Evolutionary conservation across 2,329 filamentous ascomycete genomes (phyloP), one percentile per base, ranked within the genome.

Genomic region (Penicillium corylophilum): DNA sequence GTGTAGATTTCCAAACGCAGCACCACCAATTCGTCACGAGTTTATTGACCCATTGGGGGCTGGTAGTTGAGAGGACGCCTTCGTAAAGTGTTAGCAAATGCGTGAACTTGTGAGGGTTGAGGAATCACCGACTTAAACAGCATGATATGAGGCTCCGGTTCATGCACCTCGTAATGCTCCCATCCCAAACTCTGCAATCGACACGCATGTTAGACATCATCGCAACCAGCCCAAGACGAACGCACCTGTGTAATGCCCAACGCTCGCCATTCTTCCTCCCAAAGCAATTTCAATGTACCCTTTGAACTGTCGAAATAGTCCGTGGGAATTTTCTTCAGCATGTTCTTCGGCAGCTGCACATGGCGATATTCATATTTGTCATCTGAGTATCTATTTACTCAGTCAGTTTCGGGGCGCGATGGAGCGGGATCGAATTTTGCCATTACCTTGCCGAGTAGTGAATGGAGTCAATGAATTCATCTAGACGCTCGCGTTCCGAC

Each of bases 151-250:
- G 94, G 94, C 77, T 99, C 94, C 39, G 94, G 94, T 74, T 97
- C 94, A 73, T 99, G 94, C 48, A 99, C 94, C 74, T 99, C 94
- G 71, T 99, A 99, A 74, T 99, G 94, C 73, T 97, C 93, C 94
- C 94, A 99, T 51, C 94, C 94, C 66, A 99, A 79, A 79, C 93
- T 97, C 92, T 97, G 70, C 44, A 22, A 18, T 42, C 6, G 31
- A 24, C 13, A 40, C 13, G 36, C 59, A 35, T 51, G 54, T 35
- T 57, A 55, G 49, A 36, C 22, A 29, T 31, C 28, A n/a, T 33
- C 16, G 12, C 13, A 43, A 10, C 10, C 23, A 22, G 36, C 28
- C 26, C 23, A 29, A 29, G 24, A 44, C 36, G 15, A 46, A 44
- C 80, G 43, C 77, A 95, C 91, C 86, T 96, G 93, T 61, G 94